Evolutionary conservation across 2,329 filamentous ascomycete genomes (phyloP).

Genomic region (Fusarium pseudoanthophilum): DNA sequence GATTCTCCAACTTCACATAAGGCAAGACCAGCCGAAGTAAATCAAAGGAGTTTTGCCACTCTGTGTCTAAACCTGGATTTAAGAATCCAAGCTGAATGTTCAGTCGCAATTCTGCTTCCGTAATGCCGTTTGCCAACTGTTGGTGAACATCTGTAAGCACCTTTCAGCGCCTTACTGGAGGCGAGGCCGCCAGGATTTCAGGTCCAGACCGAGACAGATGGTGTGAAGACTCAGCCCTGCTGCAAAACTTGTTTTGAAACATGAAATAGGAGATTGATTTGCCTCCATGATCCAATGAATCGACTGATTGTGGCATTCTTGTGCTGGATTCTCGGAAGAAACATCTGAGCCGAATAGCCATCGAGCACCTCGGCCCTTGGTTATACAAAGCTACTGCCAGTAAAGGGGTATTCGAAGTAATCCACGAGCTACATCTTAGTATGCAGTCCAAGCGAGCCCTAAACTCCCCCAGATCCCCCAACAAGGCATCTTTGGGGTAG

Average conservation of each 20-base stretch:
- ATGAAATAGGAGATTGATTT: neutral
- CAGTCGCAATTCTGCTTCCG: neutral
- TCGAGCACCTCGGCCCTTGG: neutral
- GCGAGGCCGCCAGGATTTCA: neutral
- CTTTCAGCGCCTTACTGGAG: neutral
- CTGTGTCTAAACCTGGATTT: rapidly evolving
- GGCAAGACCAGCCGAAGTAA: neutral
- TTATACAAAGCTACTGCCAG: neutral
- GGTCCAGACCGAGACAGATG: neutral
- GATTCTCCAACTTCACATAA: neutral
- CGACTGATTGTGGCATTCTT: neutral
- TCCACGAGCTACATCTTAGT: neutral
- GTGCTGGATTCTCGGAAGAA: neutral
- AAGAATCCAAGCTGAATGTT: neutral
- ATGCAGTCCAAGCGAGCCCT: neutral
- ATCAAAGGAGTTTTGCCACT: neutral
- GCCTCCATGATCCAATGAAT: neutral
- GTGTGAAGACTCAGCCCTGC: neutral
- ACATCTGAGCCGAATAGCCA: neutral
- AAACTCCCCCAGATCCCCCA: neutral
- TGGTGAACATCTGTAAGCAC: neutral
- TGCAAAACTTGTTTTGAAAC: neutral
- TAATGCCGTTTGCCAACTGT: neutral
- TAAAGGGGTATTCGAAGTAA: neutral
- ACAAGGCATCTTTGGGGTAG: neutral